Evolutionary conservation across 2,329 filamentous ascomycete species (phyloP), one percentile per base, ranked within the genome.

Genomic region (Chaetomiaceae sp.): DNA sequence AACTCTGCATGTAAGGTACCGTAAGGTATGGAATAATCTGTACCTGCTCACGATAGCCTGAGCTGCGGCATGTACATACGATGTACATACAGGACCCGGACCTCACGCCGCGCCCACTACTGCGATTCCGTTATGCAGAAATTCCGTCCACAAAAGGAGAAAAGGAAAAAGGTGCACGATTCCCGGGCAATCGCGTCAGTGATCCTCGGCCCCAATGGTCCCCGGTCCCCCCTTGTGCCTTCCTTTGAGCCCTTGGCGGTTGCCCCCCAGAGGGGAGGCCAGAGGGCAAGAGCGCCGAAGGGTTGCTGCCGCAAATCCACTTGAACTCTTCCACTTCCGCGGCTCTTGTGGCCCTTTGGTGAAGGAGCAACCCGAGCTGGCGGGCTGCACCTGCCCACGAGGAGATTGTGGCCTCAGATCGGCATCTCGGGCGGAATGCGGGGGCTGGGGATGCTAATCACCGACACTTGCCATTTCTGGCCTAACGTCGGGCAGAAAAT

Each of bases 381-480:
- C 35, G 27, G 47, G 44, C 44, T 54, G 48, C 53, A 33, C 50
- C 48, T 52, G 44, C 41, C 55, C 50, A 49, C 52, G 40, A 55
- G 40, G 49, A 50, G 48, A 40, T 43, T 52, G 49, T n/a, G 44
- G 25, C 46, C 21, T 51, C 25, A 56, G 59, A 61, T 56, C 59
- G 59, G 59, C 54, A 61, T 60, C 58, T 57, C 58, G 59, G 56
- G 50, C 49, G 55, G 59, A 61, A 61, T 61, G 59, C 58, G 59
- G 59, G 59, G 59, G 55, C 50, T 57, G 54, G 54, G 31, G 45
- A 47, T n/a, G 55, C 56, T 58, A 59, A 60, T 59, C 58, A 55
- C 59, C 59, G 59, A 60, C 57, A 58, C 52, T 60, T 59, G 48
- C 53, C 58, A 38, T 33, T 55, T 59, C 31, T 49, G 56, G 58